Evolutionary conservation across 1,284 basidiomycete genomes (phyloP).

Genomic region (Caloboletus firmus): DNA sequence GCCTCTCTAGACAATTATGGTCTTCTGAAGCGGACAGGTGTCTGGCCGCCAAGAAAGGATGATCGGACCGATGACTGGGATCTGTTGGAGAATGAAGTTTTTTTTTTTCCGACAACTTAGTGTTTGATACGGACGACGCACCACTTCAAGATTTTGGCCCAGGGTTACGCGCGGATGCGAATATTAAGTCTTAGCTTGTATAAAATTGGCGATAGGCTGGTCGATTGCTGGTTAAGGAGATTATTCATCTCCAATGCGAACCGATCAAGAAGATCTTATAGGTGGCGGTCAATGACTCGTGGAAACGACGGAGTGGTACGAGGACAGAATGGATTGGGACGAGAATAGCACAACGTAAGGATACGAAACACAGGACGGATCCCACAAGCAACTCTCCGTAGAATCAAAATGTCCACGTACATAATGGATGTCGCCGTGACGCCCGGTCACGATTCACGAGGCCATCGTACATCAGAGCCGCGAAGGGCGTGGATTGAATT

Average conservation of each 20-base stretch:
- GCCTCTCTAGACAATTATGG: not conserved
- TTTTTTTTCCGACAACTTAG: not conserved
- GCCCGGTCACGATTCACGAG: slow-evolving; percentile 3
- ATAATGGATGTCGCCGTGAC: not conserved
- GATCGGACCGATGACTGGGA: not conserved
- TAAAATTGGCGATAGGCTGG: slow-evolving; percentile 1
- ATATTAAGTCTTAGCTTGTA: not conserved
- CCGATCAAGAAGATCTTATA: slow-evolving; percentile 9
- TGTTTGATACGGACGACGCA: not conserved
- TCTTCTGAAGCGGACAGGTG: not conserved
- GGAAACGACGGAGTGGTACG: not conserved
- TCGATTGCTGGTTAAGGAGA: slow-evolving; percentile 11
- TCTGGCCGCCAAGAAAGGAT: not conserved
- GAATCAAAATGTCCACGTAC: slow-evolving; percentile 15
- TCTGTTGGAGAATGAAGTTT: not conserved
- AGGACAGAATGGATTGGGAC: not conserved
- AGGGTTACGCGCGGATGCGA: not conserved
- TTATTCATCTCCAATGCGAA: slow-evolving; percentile 14
- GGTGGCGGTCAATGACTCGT: not conserved
- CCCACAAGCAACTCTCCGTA: not conserved
- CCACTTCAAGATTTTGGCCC: not conserved
- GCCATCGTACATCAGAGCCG: not conserved
- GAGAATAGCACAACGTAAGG: not conserved
- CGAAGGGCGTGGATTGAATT: not conserved
- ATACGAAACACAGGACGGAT: not conserved